These are phyloP conservation scores for Syzygium aqueum DNA, from an alignment of 345 rosid species.

Conservation along the genomic window DNA sequence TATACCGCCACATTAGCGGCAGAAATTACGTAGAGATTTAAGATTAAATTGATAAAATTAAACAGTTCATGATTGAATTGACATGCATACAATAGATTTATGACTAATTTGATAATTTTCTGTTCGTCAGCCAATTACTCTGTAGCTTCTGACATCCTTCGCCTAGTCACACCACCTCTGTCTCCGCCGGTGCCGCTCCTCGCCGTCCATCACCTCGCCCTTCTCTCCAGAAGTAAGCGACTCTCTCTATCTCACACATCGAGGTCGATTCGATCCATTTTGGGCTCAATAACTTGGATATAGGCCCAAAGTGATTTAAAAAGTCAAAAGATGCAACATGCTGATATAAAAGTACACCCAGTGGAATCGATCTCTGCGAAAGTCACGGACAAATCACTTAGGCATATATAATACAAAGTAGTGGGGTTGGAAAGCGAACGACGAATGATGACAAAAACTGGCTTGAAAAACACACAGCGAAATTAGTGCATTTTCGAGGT, in stretches of 20 bases:
- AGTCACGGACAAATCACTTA: not conserved
- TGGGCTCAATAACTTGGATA: not conserved
- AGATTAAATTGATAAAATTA: too few species aligned
- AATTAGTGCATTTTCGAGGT: not conserved
- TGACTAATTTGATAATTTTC: not conserved
- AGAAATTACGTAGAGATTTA: too few species aligned
- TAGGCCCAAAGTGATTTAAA: not conserved
- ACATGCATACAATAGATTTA: not conserved
- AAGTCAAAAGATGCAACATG: not conserved
- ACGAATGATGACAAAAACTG: not conserved
- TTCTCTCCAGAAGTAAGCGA: not conserved
- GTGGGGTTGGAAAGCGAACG: not conserved
- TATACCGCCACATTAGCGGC: not conserved
- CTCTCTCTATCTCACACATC: not conserved
- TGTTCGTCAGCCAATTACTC: not conserved
- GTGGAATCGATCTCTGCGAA: not conserved
- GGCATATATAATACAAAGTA: not conserved
- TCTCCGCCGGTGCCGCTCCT: not conserved
- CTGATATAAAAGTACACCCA: not conserved
- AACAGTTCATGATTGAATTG: too few species aligned
- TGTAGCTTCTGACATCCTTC: not conserved
- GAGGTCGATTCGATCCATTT: not conserved
- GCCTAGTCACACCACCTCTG: not conserved
- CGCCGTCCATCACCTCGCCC: not conserved
- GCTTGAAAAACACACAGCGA: not conserved